Evolutionary conservation across 2,329 filamentous ascomycete species (phyloP).

Genomic region (Pseudogymnoascus verrucosus): DNA sequence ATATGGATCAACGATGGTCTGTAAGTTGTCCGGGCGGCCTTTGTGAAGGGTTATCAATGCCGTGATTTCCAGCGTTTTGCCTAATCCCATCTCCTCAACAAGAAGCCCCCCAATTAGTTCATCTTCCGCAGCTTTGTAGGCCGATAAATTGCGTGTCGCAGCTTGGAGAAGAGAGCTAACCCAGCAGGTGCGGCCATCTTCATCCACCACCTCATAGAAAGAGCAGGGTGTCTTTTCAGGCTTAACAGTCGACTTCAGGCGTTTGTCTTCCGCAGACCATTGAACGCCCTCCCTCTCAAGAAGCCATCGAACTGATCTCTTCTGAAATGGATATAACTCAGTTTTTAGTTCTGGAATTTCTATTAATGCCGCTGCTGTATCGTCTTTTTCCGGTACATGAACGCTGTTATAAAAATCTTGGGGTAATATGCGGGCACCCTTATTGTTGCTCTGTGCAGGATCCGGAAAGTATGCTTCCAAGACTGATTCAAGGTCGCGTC

Average conservation of each 20-base stretch:
- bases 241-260: background rate
- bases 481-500: slow-evolving; percentile 20
- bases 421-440: slow-evolving; percentile 32
- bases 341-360: slow-evolving; percentile 39
- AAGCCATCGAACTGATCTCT: slow-evolving; percentile 62
- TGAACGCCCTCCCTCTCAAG: slow-evolving; percentile 55
- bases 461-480: slow-evolving; percentile 24
- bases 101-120: slow-evolving; percentile 51
- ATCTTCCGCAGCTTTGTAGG: slow-evolving; percentile 32
- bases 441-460: slow-evolving; percentile 9
- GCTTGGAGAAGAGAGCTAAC: slow-evolving; percentile 57
- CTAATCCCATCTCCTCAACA: slow-evolving; percentile 76
- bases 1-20: slow-evolving; percentile 31
- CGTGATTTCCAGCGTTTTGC: slow-evolving; percentile 71
- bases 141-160: slow-evolving; percentile 40
- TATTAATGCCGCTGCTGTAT: slow-evolving; percentile 32
- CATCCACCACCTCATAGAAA: slow-evolving; percentile 39
- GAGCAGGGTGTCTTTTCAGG: slow-evolving; percentile 22
- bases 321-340: slow-evolving; percentile 63
- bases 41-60: slow-evolving; percentile 59
- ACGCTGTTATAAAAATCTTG: slow-evolving; percentile 64
- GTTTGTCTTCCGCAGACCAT: slow-evolving; percentile 29
- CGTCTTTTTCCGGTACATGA: slow-evolving; percentile 46
- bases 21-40: slow-evolving; percentile 25
- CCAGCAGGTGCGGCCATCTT: slow-evolving; percentile 39